Percentiles rank a stretch among this genome's conserved stretches.
phyloP scores from a whole-genome alignment of 139 green algal genomes.

The Chlamydomonas asymmetrica region DNA sequence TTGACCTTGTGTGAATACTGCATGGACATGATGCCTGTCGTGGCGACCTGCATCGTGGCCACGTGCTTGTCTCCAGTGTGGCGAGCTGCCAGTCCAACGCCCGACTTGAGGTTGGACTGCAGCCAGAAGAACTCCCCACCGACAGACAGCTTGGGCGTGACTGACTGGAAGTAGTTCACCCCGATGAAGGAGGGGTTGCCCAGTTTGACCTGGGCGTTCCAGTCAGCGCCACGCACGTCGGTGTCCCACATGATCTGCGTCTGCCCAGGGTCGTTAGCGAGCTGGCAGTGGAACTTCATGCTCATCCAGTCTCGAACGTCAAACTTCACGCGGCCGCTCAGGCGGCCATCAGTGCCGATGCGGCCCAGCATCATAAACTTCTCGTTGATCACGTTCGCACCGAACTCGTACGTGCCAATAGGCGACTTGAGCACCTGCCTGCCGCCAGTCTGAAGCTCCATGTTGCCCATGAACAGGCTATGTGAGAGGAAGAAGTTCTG shows the following conservation, averaged over 20 bases:
- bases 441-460: slow-evolving; percentile 79
- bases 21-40: slow-evolving; percentile 89
- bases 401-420: slow-evolving; percentile 95
- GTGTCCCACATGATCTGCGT: slow-evolving; percentile 57
- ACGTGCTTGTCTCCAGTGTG: slow-evolving; percentile 76
- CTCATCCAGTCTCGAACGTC: slow-evolving; percentile 77
- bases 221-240: slow-evolving; percentile 82
- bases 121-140: slow-evolving; percentile 95
- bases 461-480: slow-evolving; percentile 93
- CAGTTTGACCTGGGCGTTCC: slow-evolving; percentile 95
- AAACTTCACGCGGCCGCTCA: slow-evolving; percentile 75
- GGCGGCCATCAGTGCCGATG: slow-evolving; percentile 85
- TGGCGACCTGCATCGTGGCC: slow-evolving; percentile 86
- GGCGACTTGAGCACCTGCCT: slow-evolving; percentile 83
- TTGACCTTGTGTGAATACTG: slow-evolving; percentile 90
- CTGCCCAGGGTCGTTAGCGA: slow-evolving; percentile 72
- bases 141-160: slow-evolving; percentile 79
- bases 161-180: slow-evolving; percentile 94
- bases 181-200: slow-evolving; percentile 92
- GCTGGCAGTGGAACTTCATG: slow-evolving; percentile 86
- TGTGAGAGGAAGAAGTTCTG: slow-evolving; percentile 91
- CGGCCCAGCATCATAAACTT: slow-evolving; percentile 79
- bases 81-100: slow-evolving; percentile 75
- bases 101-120: slow-evolving; percentile 77
- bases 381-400: slow-evolving; percentile 92